A percentile compares a stretch with the other conserved stretches of the same genome.
Conservation (phyloP, 2,329 filamentous ascomycete species). For the Colletotrichum trifolii region DNA sequence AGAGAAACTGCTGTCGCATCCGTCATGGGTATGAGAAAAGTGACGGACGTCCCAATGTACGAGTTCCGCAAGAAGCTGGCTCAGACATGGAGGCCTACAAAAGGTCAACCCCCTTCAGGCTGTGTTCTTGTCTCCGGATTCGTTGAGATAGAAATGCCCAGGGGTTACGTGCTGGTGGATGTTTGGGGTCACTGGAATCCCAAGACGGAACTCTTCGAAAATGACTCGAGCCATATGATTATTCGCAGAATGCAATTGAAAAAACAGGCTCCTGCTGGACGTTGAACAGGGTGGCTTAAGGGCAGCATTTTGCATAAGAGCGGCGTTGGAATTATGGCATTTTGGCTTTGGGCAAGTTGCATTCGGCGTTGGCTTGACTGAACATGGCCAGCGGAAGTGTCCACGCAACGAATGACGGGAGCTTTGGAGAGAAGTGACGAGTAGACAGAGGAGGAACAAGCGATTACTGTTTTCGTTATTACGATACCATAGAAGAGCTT, state of each 20-base stretch:
- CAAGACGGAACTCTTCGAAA: constrained; percentile 57
- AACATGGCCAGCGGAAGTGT: constrained; percentile 5
- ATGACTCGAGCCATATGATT: constrained; percentile 21
- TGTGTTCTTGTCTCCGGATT: constrained; percentile 64
- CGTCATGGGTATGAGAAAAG: constrained; percentile 35
- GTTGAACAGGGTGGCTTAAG: neutral
- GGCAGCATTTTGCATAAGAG: constrained; percentile 23
- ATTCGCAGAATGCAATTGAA: constrained; percentile 38
- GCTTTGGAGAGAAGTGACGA: constrained; percentile 2
- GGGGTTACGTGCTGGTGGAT: constrained; percentile 60
- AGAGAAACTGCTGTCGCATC: constrained; percentile 37
- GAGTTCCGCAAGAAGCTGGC: constrained; percentile 35
- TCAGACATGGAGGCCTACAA: constrained; percentile 59
- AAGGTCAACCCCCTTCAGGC: constrained; percentile 59
- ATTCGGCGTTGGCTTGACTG: constrained; percentile 17
- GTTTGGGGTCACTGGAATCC: constrained; percentile 67
- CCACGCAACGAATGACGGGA: neutral
- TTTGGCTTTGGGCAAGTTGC: constrained; percentile 12
- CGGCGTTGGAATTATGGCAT: constrained; percentile 32
- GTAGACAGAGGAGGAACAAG: constrained; percentile 18
- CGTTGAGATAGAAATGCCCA: constrained; percentile 62
- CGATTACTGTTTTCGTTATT: constrained; percentile 26
- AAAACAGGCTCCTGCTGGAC: constrained; percentile 30
- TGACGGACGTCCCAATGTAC: constrained; percentile 32
- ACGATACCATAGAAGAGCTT: constrained; percentile 33